These are phyloP conservation scores for Talaromyces sp. DNA, from an alignment of 2,329 filamentous ascomycete genomes.

Conservation along the genomic window DNA sequence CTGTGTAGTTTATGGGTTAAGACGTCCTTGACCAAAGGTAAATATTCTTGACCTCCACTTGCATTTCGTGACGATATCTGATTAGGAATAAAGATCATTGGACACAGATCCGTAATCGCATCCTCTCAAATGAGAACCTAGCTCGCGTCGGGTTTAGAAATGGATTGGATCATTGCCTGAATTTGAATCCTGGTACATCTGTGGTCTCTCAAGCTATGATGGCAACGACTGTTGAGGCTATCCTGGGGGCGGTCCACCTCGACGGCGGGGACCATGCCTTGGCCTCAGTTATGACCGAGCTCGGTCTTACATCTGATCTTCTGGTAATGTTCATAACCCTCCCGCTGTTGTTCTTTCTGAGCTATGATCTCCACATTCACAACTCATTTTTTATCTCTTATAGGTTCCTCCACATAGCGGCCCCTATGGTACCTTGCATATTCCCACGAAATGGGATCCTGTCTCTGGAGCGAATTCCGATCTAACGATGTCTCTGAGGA, in stretches of 20 bases:
- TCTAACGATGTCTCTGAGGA: not conserved
- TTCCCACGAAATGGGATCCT: not conserved
- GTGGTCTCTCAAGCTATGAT: not conserved
- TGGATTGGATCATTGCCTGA: not conserved
- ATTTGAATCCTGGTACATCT: not conserved
- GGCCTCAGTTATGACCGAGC: not conserved
- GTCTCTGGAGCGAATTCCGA: not conserved
- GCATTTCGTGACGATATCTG: not conserved
- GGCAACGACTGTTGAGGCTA: slow-evolving; percentile 12
- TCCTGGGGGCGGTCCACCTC: slow-evolving; percentile 10
- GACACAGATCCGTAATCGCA: not conserved
- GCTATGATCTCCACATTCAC: not conserved
- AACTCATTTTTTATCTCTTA: slow-evolving; percentile 1
- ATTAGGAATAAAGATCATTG: not conserved
- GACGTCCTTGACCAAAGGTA: slow-evolving; percentile 6
- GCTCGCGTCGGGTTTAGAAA: not conserved
- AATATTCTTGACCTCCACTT: not conserved
- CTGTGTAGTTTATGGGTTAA: slow-evolving; percentile 5
- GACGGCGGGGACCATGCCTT: slow-evolving; percentile 11
- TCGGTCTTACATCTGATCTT: slow-evolving; percentile 8
- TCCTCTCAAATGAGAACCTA: not conserved
- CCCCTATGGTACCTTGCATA: not conserved
- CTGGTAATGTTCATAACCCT: not conserved
- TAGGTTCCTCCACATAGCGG: slow-evolving; percentile 8
- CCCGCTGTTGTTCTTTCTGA: not conserved